Conservation (phyloP, 2,329 filamentous ascomycete species). For the Ascochyta pisi region DNA sequence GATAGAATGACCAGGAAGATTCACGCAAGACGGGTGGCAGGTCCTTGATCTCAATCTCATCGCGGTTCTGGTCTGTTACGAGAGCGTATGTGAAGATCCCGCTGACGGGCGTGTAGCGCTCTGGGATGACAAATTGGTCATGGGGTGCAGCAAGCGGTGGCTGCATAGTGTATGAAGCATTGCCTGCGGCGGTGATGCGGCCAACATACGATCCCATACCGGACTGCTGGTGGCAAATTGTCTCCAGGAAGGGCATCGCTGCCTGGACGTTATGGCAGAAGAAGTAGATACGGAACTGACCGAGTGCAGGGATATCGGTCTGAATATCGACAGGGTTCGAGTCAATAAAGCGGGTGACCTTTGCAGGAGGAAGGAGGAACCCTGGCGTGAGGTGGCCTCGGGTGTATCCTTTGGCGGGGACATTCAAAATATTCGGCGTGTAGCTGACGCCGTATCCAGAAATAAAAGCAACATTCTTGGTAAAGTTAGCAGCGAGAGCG, state of each 20-base stretch:
- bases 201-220: constrained; percentile 63
- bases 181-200: constrained; percentile 65
- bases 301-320: constrained; percentile 77
- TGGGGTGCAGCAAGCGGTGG: constrained; percentile 64
- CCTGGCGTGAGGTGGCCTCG: constrained; percentile 53
- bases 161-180: constrained; percentile 66
- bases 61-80: constrained; percentile 70
- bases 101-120: constrained; percentile 72
- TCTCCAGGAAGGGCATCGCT: constrained; percentile 63
- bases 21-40: constrained; percentile 68
- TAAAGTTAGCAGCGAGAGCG: constrained; percentile 72
- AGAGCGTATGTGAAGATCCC: constrained; percentile 70
- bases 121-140: constrained; percentile 71
- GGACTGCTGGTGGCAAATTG: constrained; percentile 64
- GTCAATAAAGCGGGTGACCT: constrained; percentile 76
- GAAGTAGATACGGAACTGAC: constrained; percentile 79
- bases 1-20: constrained; percentile 75
- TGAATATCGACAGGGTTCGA: constrained; percentile 80
- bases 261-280: constrained; percentile 68
- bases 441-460: constrained; percentile 76
- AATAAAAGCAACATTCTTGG: constrained; percentile 75
- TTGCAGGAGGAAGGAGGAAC: constrained; percentile 67
- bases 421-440: constrained; percentile 67
- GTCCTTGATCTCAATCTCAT: constrained; percentile 69
- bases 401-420: constrained; percentile 60